A percentile compares a stretch with the other conserved stretches of the same genome.
These are phyloP conservation scores for Microbotryomycetes sp. DNA, from an alignment of 1,284 basidiomycete genomes.

Conservation along the genomic window DNA sequence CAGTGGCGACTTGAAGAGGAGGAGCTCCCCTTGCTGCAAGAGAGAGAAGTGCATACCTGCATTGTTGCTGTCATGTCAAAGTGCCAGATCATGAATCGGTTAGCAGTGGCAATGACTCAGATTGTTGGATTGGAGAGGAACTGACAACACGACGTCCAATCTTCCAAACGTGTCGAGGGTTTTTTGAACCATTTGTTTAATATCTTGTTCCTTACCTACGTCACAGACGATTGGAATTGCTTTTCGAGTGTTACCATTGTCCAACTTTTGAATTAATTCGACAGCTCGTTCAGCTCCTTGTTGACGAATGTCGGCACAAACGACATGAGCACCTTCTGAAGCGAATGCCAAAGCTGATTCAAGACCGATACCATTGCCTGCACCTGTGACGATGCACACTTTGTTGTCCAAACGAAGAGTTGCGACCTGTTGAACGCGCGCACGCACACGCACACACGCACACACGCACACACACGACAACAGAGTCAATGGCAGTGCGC, in stretches of 20 bases:
- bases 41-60: slow-evolving; percentile 53
- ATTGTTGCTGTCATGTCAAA: slow-evolving; percentile 53
- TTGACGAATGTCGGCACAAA: slow-evolving; percentile 71
- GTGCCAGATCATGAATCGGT: not conserved
- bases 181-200: slow-evolving; percentile 70
- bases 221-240: slow-evolving; percentile 71
- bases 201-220: slow-evolving; percentile 77
- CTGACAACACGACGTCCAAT: slow-evolving; percentile 79
- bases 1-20: not conserved
- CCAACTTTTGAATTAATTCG: slow-evolving; percentile 58
- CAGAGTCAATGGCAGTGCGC: not conserved
- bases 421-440: slow-evolving; percentile 19
- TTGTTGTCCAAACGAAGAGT: slow-evolving; percentile 28
- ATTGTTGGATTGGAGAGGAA: slow-evolving; percentile 31
- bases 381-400: slow-evolving; percentile 46
- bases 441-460: too few species aligned
- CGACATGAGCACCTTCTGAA: slow-evolving; percentile 66
- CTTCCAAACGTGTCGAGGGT: slow-evolving; percentile 80
- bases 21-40: not conserved
- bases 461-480: not conserved
- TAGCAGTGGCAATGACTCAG: slow-evolving; percentile 5
- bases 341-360: slow-evolving; percentile 90
- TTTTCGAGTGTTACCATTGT: slow-evolving; percentile 51
- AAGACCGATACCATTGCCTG: slow-evolving; percentile 70
- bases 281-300: slow-evolving; percentile 65